Percentiles rank a stretch among this genome's conserved stretches.
Conservation (phyloP, 2,329 filamentous ascomycete genomes). For the Colletotrichum musae region DNA sequence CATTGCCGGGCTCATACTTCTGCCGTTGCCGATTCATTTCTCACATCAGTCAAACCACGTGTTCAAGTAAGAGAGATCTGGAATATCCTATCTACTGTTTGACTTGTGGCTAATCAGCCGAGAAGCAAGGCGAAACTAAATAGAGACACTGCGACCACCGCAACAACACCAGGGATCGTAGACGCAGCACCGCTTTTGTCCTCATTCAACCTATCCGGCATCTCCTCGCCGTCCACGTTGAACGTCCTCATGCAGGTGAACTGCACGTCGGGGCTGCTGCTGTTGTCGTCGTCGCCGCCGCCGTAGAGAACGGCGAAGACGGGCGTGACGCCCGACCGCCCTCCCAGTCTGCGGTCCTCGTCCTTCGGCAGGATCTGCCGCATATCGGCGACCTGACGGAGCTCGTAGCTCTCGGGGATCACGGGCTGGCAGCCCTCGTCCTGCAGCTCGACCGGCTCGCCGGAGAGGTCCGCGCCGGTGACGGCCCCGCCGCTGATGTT, state of each 20-base stretch:
- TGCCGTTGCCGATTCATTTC: too few species aligned
- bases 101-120: neutral
- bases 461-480: neutral
- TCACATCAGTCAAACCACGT: too few species aligned
- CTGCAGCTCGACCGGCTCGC: neutral
- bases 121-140: neutral
- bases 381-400: constrained; percentile 9
- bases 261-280: neutral
- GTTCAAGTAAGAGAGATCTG: neutral
- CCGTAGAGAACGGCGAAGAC: neutral
- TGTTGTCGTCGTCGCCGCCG: neutral
- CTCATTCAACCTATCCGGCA: neutral
- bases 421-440: constrained; percentile 9
- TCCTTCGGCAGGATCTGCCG: constrained; percentile 8
- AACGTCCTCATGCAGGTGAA: neutral
- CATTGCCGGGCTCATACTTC: too few species aligned
- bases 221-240: neutral
- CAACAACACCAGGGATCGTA: neutral
- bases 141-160: neutral
- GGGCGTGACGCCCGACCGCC: neutral
- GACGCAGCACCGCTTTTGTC: neutral
- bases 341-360: neutral
- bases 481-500: constrained; percentile 1
- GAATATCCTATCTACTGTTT: neutral
- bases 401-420: constrained; percentile 3